These are phyloP conservation scores for Liriodendron chinense DNA, from an alignment of 164 flowering plant species.

Conservation along the genomic window DNA sequence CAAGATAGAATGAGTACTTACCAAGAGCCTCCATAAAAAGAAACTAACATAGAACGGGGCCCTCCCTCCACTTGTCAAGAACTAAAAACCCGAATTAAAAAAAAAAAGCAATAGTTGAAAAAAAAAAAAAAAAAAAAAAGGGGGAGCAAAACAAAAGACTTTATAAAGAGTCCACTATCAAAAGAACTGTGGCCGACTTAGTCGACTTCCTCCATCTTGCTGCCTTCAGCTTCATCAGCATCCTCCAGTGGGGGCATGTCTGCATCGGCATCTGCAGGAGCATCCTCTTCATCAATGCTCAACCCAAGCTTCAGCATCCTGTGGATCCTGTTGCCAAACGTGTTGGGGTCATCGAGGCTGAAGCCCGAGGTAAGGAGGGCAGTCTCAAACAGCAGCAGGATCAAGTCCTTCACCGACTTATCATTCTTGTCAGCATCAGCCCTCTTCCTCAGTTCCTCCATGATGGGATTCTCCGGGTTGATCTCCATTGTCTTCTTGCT, in stretches of 20 bases:
- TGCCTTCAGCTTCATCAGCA: constrained; percentile 22
- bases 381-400: constrained; percentile 22
- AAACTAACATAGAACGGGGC: background rate
- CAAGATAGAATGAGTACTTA: background rate
- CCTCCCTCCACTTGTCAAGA: background rate
- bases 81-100: background rate
- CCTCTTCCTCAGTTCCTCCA: constrained; percentile 25
- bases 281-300: constrained; percentile 20
- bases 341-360: constrained; percentile 23
- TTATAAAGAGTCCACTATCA: no score
- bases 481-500: constrained; percentile 26
- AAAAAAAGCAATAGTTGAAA: background rate
- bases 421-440: constrained; percentile 24
- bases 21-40: no score
- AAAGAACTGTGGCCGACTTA: background rate
- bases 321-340: constrained; percentile 19
- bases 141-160: no score
- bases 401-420: constrained; percentile 23
- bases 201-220: constrained; percentile 35
- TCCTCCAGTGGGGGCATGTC: constrained; percentile 21
- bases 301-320: constrained; percentile 21
- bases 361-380: constrained; percentile 22
- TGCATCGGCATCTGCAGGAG: constrained; percentile 6
- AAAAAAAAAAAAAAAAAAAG: no score
- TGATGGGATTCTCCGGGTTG: constrained; percentile 19